Evolutionary conservation across 176 grass and related monocot species (phyloP), one percentile per base, ranked within the genome.

Genomic region (Themeda triandra): DNA sequence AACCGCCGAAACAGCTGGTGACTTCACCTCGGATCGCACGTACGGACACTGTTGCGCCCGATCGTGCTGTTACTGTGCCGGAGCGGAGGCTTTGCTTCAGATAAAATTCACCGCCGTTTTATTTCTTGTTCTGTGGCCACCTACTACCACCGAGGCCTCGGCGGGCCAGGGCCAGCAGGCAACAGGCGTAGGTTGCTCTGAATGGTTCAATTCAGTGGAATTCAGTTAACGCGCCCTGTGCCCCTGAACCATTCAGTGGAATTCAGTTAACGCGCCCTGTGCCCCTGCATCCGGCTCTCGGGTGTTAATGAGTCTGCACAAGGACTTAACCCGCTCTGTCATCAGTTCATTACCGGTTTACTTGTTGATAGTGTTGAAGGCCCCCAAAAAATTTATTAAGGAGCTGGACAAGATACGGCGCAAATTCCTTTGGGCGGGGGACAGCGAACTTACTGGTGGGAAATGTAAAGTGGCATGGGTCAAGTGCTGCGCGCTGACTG

Each of bases 1-100:
- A 69, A n/a, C 73, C 15, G 63, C 79, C 83, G 13, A 28, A 86
- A 45, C 83, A 25, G 51, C 63, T 54, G 4, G 40, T 64, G 78
- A 42, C 40, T 36, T 86, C 72, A 77, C 53, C 45, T 28, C 49
- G 28, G 63, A 19, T 17, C 35, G 18, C 71, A 46, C 70, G 3
- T 7, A 8, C n/a, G 37, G 6, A 12, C 71, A 5, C 23, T 9
- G 41, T 45, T n/a, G n/a, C 25, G 41, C 41, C 23, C 10, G 23
- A 24, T n/a, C 56, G 10, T 24, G 56, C 56, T 60, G 69, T 72
- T 72, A 40, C 33, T 12, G 33, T 10, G 18, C 36, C 11, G 35
- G 36, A 39, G 32, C 31, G 21, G 5, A 10, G 8, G 35, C 18
- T 65, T 71, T 71, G 68, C 23, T 41, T 70, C 11, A 24, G 68